Base-by-base conservation (phyloP, 768 basidiomycete species). In the Tulasnella sp. region DNA sequence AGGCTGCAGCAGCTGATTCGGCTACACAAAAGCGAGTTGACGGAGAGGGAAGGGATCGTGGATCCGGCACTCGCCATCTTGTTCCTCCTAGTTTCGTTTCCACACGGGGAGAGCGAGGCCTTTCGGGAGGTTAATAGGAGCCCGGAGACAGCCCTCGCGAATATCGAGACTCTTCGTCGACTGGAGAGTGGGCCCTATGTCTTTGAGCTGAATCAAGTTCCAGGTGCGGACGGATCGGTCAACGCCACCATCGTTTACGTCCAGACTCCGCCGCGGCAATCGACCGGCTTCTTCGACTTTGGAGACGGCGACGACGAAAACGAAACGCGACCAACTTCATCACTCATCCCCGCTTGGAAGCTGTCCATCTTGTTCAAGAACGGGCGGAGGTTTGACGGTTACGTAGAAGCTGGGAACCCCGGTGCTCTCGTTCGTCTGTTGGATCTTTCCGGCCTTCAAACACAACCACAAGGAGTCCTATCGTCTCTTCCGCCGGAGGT, bases 301-400 rank as follows among this genome's bases (percentile, higher is more conserved):
- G 64, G 34, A 7, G 31, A 69, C 5, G 64, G 37, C 18, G 31
- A 69, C 31, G 64, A 69, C 11, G 64, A 69, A 8, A n/a, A 7
- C 24, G 54, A 54, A 24, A n/a, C 24, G 34, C 18, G 20, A 9
- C 31, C 74, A 12, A 75, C 14, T 28, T 44, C 74, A 44, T 42
- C 89, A 40, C 89, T 97, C 42, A 88, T 90, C 83, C 90, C 95
- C 81, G 95, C 95, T 7, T 98, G 94, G 94, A 93, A 92, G 92
- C 93, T 96, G 83, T 95, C 96, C 84, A 93, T 97, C 64, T 93
- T 96, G 88, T 95, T 97, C 93, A 84, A 92, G 84, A 92, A 98
- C 86, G 98, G 96, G 86, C 97, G 95, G 9, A 69, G 34, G 95
- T 98, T 98, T 83, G 96, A 98, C 85, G 91, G 95, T 5, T 90